Evolutionary conservation across 768 basidiomycete genomes (phyloP).

Genomic region (Lentinus brumalis): DNA sequence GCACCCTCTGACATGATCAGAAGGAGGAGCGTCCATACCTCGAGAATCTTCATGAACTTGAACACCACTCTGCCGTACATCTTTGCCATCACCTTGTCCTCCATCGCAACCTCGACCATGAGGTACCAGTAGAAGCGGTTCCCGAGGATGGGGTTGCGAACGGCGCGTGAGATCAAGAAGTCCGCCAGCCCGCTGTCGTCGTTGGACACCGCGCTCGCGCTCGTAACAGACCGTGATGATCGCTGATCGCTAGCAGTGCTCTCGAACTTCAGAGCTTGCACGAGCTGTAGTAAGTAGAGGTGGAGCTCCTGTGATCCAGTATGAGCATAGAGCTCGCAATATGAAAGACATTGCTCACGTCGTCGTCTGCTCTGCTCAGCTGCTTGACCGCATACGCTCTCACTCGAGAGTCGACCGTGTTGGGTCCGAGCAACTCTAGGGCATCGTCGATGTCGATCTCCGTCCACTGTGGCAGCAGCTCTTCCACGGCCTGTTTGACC

Average conservation of each 20-base stretch:
- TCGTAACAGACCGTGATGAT: constrained; percentile 70
- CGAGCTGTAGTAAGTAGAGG: constrained; percentile 91
- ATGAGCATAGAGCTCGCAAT: background rate
- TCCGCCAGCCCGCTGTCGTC: constrained; percentile 93
- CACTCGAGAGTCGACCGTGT: constrained; percentile 88
- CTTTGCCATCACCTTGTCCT: constrained; percentile 84
- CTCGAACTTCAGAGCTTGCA: constrained; percentile 98
- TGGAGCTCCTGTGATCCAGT: constrained; percentile 72
- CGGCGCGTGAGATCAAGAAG: constrained; percentile 85
- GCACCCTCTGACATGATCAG: too few species aligned
- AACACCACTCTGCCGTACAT: constrained; percentile 93
- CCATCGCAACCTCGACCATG: constrained; percentile 91
- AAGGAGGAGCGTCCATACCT: constrained; percentile 49
- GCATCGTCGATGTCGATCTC: constrained; percentile 98
- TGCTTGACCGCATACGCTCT: constrained; percentile 93
- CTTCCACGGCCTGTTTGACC: constrained; percentile 97
- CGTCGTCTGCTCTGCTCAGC: constrained; percentile 89
- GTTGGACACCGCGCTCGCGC: constrained; percentile 78
- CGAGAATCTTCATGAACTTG: constrained; percentile 87
- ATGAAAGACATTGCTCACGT: constrained; percentile 52
- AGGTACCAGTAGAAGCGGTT: constrained; percentile 97
- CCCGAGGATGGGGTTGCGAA: constrained; percentile 80
- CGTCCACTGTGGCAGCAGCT: constrained; percentile 93
- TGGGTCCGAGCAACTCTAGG: constrained; percentile 89
- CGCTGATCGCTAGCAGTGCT: constrained; percentile 76